Evolutionary conservation across 1,284 basidiomycete species (phyloP).

Genomic region (Albatrellus sp.): DNA sequence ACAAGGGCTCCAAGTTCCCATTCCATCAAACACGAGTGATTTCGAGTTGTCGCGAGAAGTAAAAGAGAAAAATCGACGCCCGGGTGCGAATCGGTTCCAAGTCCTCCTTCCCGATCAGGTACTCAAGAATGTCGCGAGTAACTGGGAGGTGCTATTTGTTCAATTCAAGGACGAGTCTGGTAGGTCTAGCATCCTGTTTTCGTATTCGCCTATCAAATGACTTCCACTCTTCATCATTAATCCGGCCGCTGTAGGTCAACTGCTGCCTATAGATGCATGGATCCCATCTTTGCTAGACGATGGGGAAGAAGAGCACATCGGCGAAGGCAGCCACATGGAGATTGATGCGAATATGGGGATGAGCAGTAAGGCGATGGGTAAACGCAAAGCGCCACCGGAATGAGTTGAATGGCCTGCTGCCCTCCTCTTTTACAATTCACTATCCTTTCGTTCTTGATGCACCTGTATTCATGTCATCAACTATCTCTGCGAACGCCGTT

Average conservation of each 20-base stretch:
- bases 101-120: slow-evolving; percentile 27
- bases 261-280: slow-evolving; percentile 30
- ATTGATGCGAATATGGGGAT: slow-evolving; percentile 6
- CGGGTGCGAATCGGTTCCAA: slow-evolving; percentile 14
- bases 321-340: slow-evolving; percentile 6
- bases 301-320: slow-evolving; percentile 27
- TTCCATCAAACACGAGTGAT: slow-evolving; percentile 28
- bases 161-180: slow-evolving; percentile 48
- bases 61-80: slow-evolving; percentile 36
- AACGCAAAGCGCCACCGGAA: slow-evolving; percentile 25
- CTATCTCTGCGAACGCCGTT: not conserved
- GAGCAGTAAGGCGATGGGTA: slow-evolving; percentile 19
- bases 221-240: not conserved
- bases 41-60: slow-evolving; percentile 52
- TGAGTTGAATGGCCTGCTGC: not conserved
- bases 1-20: slow-evolving; percentile 30
- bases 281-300: slow-evolving; percentile 28
- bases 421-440: not conserved
- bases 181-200: slow-evolving; percentile 21
- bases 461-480: not conserved
- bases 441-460: too few relatives aligned
- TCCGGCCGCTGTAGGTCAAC: slow-evolving; percentile 19
- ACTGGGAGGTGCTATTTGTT: slow-evolving; percentile 56
- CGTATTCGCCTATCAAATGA: not conserved
- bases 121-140: slow-evolving; percentile 37